Conservation (phyloP, 306 rosid species). For the Alnus glutinosa region DNA sequence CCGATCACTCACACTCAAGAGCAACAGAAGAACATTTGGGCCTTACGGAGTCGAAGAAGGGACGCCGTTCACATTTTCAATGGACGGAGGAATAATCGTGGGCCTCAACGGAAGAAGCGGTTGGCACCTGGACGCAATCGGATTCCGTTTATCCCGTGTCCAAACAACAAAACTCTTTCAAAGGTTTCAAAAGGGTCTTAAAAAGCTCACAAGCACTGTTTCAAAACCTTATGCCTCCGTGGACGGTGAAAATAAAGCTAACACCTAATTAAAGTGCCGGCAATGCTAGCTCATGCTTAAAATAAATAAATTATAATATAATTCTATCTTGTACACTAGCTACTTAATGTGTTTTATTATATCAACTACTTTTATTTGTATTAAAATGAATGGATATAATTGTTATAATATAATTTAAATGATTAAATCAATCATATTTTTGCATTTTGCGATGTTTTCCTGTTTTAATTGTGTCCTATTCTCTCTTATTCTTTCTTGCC, state of each 20-base stretch:
- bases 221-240: constrained; percentile 33
- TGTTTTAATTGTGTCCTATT: too few relatives aligned
- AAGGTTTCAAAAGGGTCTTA: constrained; percentile 41
- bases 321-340: too few relatives aligned
- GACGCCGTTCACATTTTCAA: constrained; percentile 53
- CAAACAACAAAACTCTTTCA: constrained; percentile 37
- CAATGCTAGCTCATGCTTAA: too few relatives aligned
- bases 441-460: too few relatives aligned
- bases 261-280: background rate
- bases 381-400: too few relatives aligned
- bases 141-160: constrained; percentile 34
- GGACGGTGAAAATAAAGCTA: background rate
- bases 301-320: too few relatives aligned
- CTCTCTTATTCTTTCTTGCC: too few relatives aligned
- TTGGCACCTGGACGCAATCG: constrained; percentile 55
- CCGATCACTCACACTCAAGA: constrained; percentile 56
- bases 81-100: constrained; percentile 55
- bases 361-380: too few relatives aligned
- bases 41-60: constrained; percentile 66
- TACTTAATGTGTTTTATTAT: too few relatives aligned
- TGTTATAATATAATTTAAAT: too few relatives aligned
- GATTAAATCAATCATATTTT: too few relatives aligned
- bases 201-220: constrained; percentile 34
- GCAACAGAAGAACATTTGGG: constrained; percentile 56
- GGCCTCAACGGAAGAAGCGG: constrained; percentile 57